phyloP scores from a whole-genome alignment of 2,329 filamentous ascomycete species.

The Alternaria sp. region DNA sequence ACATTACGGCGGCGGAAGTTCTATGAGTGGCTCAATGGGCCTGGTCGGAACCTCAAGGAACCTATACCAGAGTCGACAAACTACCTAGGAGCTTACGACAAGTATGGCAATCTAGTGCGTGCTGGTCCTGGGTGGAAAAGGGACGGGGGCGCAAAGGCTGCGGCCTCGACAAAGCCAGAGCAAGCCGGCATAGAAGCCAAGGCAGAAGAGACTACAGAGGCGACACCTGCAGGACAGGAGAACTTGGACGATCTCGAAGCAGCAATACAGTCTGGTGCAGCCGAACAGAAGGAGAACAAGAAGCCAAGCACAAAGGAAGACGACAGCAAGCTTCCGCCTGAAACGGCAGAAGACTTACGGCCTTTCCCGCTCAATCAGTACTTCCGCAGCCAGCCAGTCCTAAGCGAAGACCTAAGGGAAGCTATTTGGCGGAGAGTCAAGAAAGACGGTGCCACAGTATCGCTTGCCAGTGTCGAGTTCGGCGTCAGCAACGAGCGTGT shows the following conservation, averaged over 20 bases:
- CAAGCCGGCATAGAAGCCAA: conserved; percentile 14
- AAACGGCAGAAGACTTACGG: conserved; percentile 44
- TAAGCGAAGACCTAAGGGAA: conserved; percentile 76
- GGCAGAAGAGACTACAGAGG: conserved; percentile 28
- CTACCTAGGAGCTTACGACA: conserved; percentile 64
- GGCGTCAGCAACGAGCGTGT: conserved; percentile 84
- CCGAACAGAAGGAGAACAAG: conserved; percentile 26
- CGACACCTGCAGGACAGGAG: conserved; percentile 40
- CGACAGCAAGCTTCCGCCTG: conserved; percentile 38
- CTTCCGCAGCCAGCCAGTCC: conserved; percentile 75
- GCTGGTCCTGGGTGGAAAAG: conserved; percentile 34
- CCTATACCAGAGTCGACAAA: conserved; percentile 62
- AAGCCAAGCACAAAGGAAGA: conserved; percentile 22
- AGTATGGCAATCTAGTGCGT: conserved; percentile 58
- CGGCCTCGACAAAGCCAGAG: conserved; percentile 17
- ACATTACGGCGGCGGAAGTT: conserved; percentile 64
- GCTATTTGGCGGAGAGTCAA: conserved; percentile 76
- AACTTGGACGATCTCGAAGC: conserved; percentile 39
- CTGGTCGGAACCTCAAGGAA: conserved; percentile 58
- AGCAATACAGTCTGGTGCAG: conserved; percentile 30
- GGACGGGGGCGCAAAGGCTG: conserved; percentile 26
- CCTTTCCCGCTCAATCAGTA: conserved; percentile 79
- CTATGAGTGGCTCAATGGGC: conserved; percentile 67
- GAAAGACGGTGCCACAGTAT: conserved; percentile 68
- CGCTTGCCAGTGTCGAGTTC: conserved; percentile 78